A percentile compares a stretch with the other conserved stretches of the same genome.
These are phyloP conservation scores for Exophiala viscosa DNA, from an alignment of 2,329 filamentous ascomycete genomes.

Conservation along the genomic window DNA sequence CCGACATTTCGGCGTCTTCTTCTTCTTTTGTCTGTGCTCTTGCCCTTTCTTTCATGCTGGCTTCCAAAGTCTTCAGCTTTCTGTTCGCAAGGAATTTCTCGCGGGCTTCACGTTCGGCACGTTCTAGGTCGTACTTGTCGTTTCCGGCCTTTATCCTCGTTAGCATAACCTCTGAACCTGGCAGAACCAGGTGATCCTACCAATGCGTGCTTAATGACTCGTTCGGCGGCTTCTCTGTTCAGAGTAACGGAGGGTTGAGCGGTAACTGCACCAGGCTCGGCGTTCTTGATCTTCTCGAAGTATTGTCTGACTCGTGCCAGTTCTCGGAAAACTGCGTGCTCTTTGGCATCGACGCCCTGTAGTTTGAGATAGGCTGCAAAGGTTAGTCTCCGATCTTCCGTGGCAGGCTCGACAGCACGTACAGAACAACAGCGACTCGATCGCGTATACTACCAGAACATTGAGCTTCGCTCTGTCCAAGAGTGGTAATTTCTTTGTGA, in stretches of 20 bases:
- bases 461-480: conserved; percentile 93
- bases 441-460: conserved; percentile 78
- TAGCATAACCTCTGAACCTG: conserved; percentile 1
- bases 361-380: conserved; percentile 67
- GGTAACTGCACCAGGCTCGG: conserved; percentile 58
- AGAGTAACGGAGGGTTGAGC: conserved; percentile 56
- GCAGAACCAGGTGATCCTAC: conserved; percentile 41
- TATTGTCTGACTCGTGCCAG: conserved; percentile 84
- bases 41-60: conserved; percentile 13
- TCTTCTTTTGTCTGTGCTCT: conserved; percentile 1
- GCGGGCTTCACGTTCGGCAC: conserved; percentile 49
- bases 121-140: conserved; percentile 49
- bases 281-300: conserved; percentile 81
- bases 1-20: background rate
- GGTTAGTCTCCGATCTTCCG: conserved; percentile 7
- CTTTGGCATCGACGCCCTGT: conserved; percentile 73
- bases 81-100: conserved; percentile 49
- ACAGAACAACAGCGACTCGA: conserved; percentile 83
- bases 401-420: conserved; percentile 32
- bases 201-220: conserved; percentile 79
- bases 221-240: conserved; percentile 71
- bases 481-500: conserved; percentile 76
- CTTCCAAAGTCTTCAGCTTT: conserved; percentile 32
- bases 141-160: conserved; percentile 41
- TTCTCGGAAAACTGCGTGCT: conserved; percentile 81